Evolutionary conservation across 1,139 yeast genomes (phyloP).

Genomic region (Pichia sp.): DNA sequence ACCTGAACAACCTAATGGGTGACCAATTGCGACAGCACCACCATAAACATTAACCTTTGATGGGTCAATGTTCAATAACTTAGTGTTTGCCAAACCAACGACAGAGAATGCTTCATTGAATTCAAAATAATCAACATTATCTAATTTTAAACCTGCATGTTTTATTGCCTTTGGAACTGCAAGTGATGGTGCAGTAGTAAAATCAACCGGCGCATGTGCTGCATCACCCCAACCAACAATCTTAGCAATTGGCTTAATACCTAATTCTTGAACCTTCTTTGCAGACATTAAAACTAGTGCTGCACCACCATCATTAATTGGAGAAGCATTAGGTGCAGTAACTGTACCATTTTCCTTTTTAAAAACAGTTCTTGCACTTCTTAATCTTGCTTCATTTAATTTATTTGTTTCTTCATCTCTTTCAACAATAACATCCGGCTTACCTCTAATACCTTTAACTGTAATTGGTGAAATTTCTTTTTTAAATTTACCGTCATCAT

Average conservation of each 20-base stretch:
- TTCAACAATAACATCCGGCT: slow-evolving; percentile 69
- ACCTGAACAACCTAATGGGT: slow-evolving; percentile 96
- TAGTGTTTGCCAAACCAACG: slow-evolving; percentile 86
- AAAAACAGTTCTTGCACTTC: slow-evolving; percentile 86
- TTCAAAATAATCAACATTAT: slow-evolving; percentile 75
- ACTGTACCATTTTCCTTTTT: slow-evolving; percentile 88
- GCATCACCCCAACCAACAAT: slow-evolving; percentile 97
- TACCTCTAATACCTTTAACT: slow-evolving; percentile 85
- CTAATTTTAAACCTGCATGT: slow-evolving; percentile 61
- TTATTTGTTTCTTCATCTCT: slow-evolving; percentile 70
- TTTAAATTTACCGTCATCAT: slow-evolving; percentile 69
- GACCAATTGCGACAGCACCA: slow-evolving; percentile 97
- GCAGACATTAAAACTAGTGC: slow-evolving; percentile 85
- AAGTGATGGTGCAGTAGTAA: slow-evolving; percentile 89
- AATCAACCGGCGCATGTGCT: slow-evolving; percentile 87
- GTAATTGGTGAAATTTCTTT: slow-evolving; percentile 80
- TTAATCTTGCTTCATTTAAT: slow-evolving; percentile 68
- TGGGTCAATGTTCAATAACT: slow-evolving; percentile 57
- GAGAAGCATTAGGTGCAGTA: slow-evolving; percentile 95
- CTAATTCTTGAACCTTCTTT: slow-evolving; percentile 72
- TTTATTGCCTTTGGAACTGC: slow-evolving; percentile 94
- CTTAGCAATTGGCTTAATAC: slow-evolving; percentile 80
- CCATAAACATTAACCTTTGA: slow-evolving; percentile 88
- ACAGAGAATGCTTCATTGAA: slow-evolving; percentile 96
- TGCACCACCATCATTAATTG: slow-evolving; percentile 95